Conservation (phyloP, 441 rosid species). For the Erodium moschatum region DNA sequence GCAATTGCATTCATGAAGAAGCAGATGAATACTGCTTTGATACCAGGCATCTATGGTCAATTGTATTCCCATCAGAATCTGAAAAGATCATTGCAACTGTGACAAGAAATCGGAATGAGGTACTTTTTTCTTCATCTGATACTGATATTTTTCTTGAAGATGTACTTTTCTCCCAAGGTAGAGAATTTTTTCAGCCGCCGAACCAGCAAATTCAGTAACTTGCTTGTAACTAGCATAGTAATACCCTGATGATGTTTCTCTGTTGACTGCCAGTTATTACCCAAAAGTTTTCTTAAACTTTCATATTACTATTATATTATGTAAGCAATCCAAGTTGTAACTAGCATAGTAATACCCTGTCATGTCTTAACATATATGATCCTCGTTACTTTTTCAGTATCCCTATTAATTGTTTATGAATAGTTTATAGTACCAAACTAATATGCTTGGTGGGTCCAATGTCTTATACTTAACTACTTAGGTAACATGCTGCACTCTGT, state of each 20-base stretch:
- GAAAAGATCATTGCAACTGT: constrained; percentile 76
- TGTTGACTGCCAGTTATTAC: too few species aligned
- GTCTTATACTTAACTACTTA: neutral
- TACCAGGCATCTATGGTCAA: constrained; percentile 71
- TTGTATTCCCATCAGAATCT: constrained; percentile 77
- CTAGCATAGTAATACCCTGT: too few species aligned
- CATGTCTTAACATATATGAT: neutral
- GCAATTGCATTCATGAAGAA: constrained; percentile 39
- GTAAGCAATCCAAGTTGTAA: too few species aligned
- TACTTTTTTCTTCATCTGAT: constrained; percentile 19
- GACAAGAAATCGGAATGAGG: constrained; percentile 76
- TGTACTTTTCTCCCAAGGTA: neutral
- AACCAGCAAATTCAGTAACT: too few species aligned
- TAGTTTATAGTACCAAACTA: neutral
- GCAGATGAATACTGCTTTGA: constrained; percentile 73
- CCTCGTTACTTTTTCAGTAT: neutral
- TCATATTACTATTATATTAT: too few species aligned
- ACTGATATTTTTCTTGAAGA: too few species aligned
- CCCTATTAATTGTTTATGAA: too few species aligned
- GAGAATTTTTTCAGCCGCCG: neutral
- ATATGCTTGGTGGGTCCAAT: neutral
- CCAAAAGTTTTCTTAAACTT: too few species aligned
- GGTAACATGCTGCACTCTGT: neutral
- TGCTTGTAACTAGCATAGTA: too few species aligned
- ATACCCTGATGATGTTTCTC: too few species aligned